These are phyloP conservation scores for Curvularia lunata DNA, from an alignment of 2,329 filamentous ascomycete species.

Conservation along the genomic window DNA sequence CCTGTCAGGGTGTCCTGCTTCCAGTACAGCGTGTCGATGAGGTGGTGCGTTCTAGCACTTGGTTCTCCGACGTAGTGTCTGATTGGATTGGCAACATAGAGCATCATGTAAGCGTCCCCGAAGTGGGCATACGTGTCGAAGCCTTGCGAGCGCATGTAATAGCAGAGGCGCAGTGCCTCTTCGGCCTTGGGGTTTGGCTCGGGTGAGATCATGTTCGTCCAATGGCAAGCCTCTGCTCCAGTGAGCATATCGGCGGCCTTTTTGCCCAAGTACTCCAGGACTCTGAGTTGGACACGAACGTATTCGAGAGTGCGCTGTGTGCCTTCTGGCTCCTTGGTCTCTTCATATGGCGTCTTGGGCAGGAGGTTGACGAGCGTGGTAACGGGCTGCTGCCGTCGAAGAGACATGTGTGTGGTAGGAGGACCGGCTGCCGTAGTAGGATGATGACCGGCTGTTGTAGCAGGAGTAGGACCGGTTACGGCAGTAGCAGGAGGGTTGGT, in stretches of 20 bases:
- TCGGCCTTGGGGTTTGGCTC: constrained; percentile 13
- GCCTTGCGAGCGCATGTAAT: constrained; percentile 40
- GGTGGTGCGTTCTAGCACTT: neutral
- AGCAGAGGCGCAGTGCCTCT: constrained; percentile 37
- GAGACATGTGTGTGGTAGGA: too few species aligned
- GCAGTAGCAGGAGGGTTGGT: too few species aligned
- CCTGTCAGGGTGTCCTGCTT: constrained; percentile 21
- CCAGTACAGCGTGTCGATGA: constrained; percentile 29
- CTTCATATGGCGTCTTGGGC: constrained; percentile 24
- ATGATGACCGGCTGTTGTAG: too few species aligned
- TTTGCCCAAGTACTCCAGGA: constrained; percentile 20
- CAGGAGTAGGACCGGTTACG: too few species aligned
- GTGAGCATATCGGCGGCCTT: constrained; percentile 23
- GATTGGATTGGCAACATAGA: constrained; percentile 23
- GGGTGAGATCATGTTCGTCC: constrained; percentile 22
- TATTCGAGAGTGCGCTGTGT: constrained; percentile 24
- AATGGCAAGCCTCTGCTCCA: constrained; percentile 15
- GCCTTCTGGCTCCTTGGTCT: constrained; percentile 19
- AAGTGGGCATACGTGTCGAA: constrained; percentile 31
- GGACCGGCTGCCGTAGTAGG: too few species aligned
- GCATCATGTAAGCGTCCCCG: constrained; percentile 12
- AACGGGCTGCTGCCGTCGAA: neutral
- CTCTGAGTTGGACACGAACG: constrained; percentile 23
- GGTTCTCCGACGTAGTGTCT: neutral
- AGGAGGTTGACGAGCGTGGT: constrained; percentile 21